Evolutionary conservation across 345 rosid species (phyloP).

Genomic region (Durio zibethinus): DNA sequence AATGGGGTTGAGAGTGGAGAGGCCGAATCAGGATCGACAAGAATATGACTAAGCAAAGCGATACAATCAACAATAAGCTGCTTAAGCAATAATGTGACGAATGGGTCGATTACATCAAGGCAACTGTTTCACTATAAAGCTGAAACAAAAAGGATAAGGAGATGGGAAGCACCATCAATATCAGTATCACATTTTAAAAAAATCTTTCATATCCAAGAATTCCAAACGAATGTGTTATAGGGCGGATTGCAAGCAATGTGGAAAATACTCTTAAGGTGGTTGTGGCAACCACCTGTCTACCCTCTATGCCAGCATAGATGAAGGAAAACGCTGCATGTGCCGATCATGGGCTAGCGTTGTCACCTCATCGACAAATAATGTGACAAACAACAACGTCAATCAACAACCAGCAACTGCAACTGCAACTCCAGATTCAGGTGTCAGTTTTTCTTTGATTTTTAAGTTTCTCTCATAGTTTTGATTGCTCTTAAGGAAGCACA

Average conservation of each 20-base stretch:
- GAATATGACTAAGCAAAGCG: not conserved
- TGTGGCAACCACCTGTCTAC: slow-evolving; percentile 45
- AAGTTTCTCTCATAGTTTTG: no score
- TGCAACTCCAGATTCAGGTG: not conserved
- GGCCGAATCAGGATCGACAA: not conserved
- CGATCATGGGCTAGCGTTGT: slow-evolving; percentile 42
- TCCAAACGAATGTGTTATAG: slow-evolving; percentile 35
- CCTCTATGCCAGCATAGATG: slow-evolving; percentile 43
- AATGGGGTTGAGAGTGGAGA: no score
- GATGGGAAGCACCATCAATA: not conserved
- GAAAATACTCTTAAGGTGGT: slow-evolving; percentile 45
- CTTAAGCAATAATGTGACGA: not conserved
- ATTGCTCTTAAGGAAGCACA: not conserved
- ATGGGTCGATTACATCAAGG: slow-evolving; percentile 1
- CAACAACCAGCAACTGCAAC: not conserved
- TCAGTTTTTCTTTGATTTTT: not conserved
- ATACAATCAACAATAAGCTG: not conserved
- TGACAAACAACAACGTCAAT: not conserved
- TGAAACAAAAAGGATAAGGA: not conserved
- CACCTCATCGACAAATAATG: not conserved
- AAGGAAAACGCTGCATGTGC: slow-evolving; percentile 52
- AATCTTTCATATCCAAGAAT: not conserved
- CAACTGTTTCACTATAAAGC: not conserved
- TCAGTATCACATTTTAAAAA: not conserved
- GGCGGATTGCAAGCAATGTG: slow-evolving; percentile 47